These are phyloP conservation scores for Fistulifera solaris DNA, from an alignment of 108 stramenopile species.

Conservation along the genomic window DNA sequence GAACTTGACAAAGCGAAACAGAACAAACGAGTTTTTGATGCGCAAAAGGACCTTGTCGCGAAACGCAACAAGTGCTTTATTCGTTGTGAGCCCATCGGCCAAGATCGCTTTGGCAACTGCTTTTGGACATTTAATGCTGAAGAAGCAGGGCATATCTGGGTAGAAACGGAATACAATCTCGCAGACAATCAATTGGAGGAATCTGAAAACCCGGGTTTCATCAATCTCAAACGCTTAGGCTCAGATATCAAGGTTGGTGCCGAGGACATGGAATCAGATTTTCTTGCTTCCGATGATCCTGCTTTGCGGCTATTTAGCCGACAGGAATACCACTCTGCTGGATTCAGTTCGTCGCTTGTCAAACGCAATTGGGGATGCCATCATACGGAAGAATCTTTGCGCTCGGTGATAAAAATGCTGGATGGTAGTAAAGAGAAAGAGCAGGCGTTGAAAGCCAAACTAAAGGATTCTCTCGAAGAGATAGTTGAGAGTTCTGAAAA, in stretches of 20 bases:
- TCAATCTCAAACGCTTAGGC: constrained; percentile 23
- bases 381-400: constrained; percentile 56
- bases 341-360: constrained; percentile 33
- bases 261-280: constrained; percentile 57
- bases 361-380: constrained; percentile 70
- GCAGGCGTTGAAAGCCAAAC: constrained; percentile 45
- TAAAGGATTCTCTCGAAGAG: constrained; percentile 70
- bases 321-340: constrained; percentile 67
- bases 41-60: constrained; percentile 73
- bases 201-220: constrained; percentile 20
- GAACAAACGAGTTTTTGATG: constrained; percentile 69
- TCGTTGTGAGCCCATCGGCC: constrained; percentile 64
- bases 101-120: constrained; percentile 53
- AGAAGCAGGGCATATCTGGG: constrained; percentile 66
- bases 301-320: constrained; percentile 45
- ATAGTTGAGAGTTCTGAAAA: constrained; percentile 9
- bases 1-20: constrained; percentile 75
- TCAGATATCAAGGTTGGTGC: constrained; percentile 37
- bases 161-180: constrained; percentile 44
- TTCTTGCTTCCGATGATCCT: constrained; percentile 24
- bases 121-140: constrained; percentile 74
- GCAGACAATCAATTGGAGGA: constrained; percentile 2
- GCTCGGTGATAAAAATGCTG: constrained; percentile 59
- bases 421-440: constrained; percentile 57
- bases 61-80: constrained; percentile 81